Percentiles rank a stretch among this genome's conserved stretches.
These are phyloP conservation scores for Vitis rupestris DNA, from an alignment of 164 flowering plant genomes.

Conservation along the genomic window DNA sequence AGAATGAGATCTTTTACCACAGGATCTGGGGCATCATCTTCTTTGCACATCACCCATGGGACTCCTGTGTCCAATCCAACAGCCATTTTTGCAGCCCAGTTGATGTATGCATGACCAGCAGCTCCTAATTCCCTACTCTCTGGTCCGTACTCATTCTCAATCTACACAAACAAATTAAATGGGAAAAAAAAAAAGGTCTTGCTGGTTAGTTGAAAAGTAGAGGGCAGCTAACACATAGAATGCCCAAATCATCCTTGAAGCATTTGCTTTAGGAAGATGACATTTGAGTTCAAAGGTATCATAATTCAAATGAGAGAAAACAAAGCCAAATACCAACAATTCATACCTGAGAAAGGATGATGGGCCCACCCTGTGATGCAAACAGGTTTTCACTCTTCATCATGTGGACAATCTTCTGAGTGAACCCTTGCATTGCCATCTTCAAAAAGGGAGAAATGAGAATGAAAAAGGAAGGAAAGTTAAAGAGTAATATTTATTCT, in stretches of 20 bases:
- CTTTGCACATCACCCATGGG: constrained; percentile 91
- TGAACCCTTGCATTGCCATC: constrained; percentile 80
- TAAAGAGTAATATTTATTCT: no score
- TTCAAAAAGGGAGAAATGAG: constrained; percentile 17
- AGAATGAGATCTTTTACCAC: constrained; percentile 40
- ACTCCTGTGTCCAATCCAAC: constrained; percentile 63
- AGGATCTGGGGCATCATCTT: constrained; percentile 81
- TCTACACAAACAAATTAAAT: constrained; percentile 30
- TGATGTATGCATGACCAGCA: constrained; percentile 57
- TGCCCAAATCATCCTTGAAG: no score
- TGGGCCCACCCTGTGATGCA: constrained; percentile 83
- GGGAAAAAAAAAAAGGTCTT: no score
- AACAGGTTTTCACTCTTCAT: constrained; percentile 66
- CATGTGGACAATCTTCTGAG: constrained; percentile 62
- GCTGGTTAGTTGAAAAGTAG: no score
- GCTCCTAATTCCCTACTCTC: constrained; percentile 52
- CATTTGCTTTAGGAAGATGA: no score
- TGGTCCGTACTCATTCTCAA: constrained; percentile 79
- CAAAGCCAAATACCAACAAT: no score
- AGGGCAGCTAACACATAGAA: no score
- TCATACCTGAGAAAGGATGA: constrained; percentile 67
- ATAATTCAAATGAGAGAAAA: no score
- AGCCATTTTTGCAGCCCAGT: constrained; percentile 86
- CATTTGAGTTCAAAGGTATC: no score
- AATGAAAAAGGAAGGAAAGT: background rate